Evolutionary conservation across 345 rosid genomes (phyloP).

Genomic region (Lepidium aucheri): DNA sequence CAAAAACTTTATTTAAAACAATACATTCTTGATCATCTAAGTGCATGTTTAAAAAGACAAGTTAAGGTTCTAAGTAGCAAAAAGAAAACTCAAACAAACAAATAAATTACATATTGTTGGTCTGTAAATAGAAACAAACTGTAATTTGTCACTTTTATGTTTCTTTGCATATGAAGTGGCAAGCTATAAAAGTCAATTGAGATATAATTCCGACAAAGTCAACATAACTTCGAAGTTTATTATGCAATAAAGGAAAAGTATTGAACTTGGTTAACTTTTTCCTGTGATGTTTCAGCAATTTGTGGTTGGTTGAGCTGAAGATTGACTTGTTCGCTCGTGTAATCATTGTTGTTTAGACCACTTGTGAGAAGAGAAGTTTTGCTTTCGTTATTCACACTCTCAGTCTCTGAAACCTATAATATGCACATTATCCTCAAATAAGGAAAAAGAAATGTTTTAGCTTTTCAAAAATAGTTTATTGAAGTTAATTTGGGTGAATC

Average conservation of each 20-base stretch:
- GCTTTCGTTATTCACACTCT: conserved; percentile 38
- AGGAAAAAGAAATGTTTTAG: neutral
- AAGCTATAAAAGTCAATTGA: conserved; percentile 46
- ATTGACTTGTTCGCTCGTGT: conserved; percentile 44
- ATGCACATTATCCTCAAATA: conserved; percentile 10
- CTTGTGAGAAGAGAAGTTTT: conserved; percentile 33
- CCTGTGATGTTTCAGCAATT: conserved; percentile 30
- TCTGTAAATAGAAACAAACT: too few species aligned
- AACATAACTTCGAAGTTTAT: neutral
- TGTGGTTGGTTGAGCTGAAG: conserved; percentile 90
- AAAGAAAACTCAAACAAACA: too few species aligned
- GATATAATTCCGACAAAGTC: neutral
- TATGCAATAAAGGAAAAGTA: conserved; percentile 31
- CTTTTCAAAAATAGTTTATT: neutral
- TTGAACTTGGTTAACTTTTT: conserved; percentile 51
- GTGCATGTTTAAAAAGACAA: too few species aligned
- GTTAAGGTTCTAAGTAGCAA: too few species aligned
- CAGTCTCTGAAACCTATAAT: conserved; percentile 56
- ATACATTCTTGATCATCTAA: too few species aligned
- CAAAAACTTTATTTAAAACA: too few species aligned
- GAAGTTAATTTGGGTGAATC: too few species aligned
- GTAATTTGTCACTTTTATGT: conserved; percentile 8
- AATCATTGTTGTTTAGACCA: conserved; percentile 44
- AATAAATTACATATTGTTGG: too few species aligned
- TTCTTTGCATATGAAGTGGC: conserved; percentile 43